Base-by-base conservation (phyloP, 495 filamentous ascomycete genomes). In the Trichoderma virens region DNA sequence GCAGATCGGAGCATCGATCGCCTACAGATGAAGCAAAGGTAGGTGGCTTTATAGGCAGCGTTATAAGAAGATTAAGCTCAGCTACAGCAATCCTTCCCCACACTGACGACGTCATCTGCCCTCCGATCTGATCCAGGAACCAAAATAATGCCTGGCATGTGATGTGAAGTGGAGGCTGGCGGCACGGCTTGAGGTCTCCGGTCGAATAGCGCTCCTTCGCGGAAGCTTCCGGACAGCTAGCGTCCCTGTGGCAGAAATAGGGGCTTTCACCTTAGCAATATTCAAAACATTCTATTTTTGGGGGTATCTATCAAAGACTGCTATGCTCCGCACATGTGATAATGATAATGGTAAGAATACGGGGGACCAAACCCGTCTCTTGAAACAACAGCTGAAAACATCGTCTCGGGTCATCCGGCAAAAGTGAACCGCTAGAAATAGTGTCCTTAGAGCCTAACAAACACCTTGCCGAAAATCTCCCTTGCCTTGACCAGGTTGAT, bases 381-480 rank as follows among this genome's bases (percentile, higher is more conserved):
- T 4, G 45, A 51, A 51, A 3, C n/a, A n/a, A n/a, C n/a, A n/a
- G n/a, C n/a, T n/a, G n/a, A n/a, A n/a, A n/a, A n/a, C n/a, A n/a
- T n/a, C n/a, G n/a, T n/a, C n/a, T n/a, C n/a, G n/a, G n/a, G n/a
- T n/a, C n/a, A n/a, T n/a, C n/a, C n/a, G n/a, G n/a, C n/a, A n/a
- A n/a, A n/a, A n/a, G n/a, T n/a, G n/a, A n/a, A n/a, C n/a, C n/a
- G n/a, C n/a, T n/a, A n/a, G n/a, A 6, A 3, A 20, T n/a, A 47
- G 3, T 4, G 7, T 2, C 2, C 0, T 31, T 30, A 82, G 25
- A 82, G 59, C 63, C 76, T 78, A 64, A 74, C 67, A 63, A 98
- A 98, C 28, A 98, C 90, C 70, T 83, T 86, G 63, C 87, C 85
- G 68, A 98, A 96, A 41, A 98, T 96, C 73, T 93, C 90, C 65